These are phyloP conservation scores for Fusarium acutatum DNA, from an alignment of 2,329 filamentous ascomycete species.

Conservation along the genomic window DNA sequence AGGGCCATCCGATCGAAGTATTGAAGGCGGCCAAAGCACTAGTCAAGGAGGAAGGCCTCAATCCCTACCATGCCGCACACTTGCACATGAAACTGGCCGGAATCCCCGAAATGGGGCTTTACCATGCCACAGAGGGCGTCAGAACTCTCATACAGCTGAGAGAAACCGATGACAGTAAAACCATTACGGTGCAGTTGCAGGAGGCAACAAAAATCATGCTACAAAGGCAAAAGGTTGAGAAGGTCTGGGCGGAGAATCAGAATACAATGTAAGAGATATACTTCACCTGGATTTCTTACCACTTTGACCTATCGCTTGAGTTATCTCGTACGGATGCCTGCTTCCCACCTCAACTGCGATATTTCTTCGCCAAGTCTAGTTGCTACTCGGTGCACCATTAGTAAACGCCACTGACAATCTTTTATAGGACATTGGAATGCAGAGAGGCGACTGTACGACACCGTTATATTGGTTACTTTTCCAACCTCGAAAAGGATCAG, in stretches of 20 bases:
- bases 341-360: not conserved
- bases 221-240: not conserved
- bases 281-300: not conserved
- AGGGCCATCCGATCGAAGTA: not conserved
- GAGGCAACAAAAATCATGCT: not conserved
- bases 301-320: not conserved
- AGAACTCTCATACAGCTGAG: not conserved
- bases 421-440: not conserved
- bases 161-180: not conserved
- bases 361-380: not conserved
- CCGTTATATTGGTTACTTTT: not conserved
- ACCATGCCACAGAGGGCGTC: not conserved
- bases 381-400: not conserved
- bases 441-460: not conserved
- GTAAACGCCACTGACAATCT: not conserved
- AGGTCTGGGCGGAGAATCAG: fast-evolving
- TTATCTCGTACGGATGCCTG: not conserved
- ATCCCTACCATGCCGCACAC: not conserved
- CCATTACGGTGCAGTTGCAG: fast-evolving
- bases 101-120: not conserved
- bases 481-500: not conserved
- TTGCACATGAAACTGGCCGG: not conserved
- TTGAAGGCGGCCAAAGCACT: not conserved
- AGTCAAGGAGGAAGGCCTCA: not conserved
- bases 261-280: not conserved